Evolutionary conservation across 1,284 basidiomycete species (phyloP).

Genomic region (Tylopilus sp.): DNA sequence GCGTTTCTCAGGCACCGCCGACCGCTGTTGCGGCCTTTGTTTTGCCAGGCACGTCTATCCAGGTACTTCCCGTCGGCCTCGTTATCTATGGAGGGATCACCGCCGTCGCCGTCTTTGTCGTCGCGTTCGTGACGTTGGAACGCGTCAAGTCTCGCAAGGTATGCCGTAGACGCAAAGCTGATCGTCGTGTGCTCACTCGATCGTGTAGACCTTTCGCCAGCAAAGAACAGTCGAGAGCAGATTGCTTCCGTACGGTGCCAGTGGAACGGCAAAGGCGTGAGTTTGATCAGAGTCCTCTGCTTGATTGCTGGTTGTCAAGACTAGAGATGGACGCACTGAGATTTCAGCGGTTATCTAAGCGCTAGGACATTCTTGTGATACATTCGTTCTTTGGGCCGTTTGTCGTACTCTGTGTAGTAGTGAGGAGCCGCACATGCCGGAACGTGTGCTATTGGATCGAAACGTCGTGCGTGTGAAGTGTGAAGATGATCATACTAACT

Average conservation of each 20-base stretch:
- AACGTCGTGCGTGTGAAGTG: not conserved
- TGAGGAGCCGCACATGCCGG: constrained; percentile 8
- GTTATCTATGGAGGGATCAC: constrained; percentile 78
- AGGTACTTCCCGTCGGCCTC: constrained; percentile 74
- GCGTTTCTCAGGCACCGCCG: constrained; percentile 16
- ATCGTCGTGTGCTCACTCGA: constrained; percentile 4
- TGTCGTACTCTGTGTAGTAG: not conserved
- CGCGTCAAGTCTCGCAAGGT: constrained; percentile 78
- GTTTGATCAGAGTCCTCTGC: not conserved
- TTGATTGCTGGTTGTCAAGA: not conserved
- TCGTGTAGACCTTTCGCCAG: constrained; percentile 62
- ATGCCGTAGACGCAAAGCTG: constrained; percentile 17
- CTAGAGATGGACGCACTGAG: not conserved
- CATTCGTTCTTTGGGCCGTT: constrained; percentile 11
- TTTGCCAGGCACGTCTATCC: constrained; percentile 65
- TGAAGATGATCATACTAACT: constrained; percentile 10
- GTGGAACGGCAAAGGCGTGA: constrained; percentile 35
- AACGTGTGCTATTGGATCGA: not conserved
- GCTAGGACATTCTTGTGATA: not conserved
- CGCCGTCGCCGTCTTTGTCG: constrained; percentile 71
- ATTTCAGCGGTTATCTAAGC: not conserved
- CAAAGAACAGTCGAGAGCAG: constrained; percentile 64
- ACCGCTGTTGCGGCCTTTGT: constrained; percentile 47
- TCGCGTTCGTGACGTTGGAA: constrained; percentile 76
- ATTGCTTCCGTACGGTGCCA: constrained; percentile 59